Percentiles rank a stretch among this genome's conserved stretches.
These are phyloP conservation scores for Fraxinus floribunda DNA, from an alignment of 305 asterid species.

Conservation along the genomic window DNA sequence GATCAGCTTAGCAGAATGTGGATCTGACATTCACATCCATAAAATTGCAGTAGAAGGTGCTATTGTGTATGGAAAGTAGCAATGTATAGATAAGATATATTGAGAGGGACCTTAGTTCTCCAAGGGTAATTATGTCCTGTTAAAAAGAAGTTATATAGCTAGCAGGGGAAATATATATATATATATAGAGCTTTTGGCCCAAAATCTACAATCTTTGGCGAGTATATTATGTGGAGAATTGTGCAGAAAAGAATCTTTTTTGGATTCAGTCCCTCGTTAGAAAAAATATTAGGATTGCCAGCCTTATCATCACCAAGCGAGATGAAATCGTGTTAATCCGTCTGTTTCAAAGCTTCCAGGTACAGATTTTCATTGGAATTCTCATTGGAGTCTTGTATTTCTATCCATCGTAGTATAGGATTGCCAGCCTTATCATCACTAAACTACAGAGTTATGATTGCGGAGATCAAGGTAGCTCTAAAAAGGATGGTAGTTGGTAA, in stretches of 20 bases:
- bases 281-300: neutral
- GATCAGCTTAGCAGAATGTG: neutral
- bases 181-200: neutral
- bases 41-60: neutral
- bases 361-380: neutral
- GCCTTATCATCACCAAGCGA: neutral
- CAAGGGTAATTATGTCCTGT: neutral
- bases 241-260: neutral
- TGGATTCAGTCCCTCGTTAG: neutral
- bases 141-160: neutral
- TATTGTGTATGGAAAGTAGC: neutral
- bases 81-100: neutral
- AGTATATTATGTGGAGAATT: neutral
- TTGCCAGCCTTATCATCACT: neutral
- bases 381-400: neutral
- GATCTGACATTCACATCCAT: neutral
- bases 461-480: neutral
- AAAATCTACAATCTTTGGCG: neutral
- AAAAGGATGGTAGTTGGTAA: neutral
- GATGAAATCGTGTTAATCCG: neutral
- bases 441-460: neutral
- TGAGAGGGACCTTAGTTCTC: neutral
- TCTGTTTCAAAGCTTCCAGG: neutral
- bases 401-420: neutral
- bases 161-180: neutral